These are phyloP conservation scores for Lepidium campestre DNA, from an alignment of 441 rosid genomes.

Conservation along the genomic window DNA sequence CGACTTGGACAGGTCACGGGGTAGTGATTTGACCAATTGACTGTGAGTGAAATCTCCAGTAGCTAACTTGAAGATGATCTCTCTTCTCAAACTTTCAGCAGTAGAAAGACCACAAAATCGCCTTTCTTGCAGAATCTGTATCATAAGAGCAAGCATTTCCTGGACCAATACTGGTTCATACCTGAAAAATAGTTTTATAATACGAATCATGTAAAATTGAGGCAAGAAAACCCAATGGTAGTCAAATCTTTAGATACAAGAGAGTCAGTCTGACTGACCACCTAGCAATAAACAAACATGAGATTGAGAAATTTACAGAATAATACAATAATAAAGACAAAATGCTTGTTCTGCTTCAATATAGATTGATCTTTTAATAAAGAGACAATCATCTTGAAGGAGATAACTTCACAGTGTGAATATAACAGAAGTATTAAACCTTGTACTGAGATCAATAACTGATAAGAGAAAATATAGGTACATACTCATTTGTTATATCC, in stretches of 20 bases:
- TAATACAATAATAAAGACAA: not conserved
- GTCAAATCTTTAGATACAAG: not conserved
- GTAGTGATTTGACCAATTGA: constrained; percentile 83
- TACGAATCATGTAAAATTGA: constrained; percentile 20
- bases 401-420: constrained; percentile 7
- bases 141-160: constrained; percentile 85
- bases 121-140: constrained; percentile 94
- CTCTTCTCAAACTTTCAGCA: constrained; percentile 84
- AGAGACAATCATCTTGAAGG: not conserved
- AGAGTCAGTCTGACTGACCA: constrained; percentile 5
- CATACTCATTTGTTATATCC: constrained; percentile 64
- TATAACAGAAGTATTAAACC: constrained; percentile 11
- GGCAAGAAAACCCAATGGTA: not conserved
- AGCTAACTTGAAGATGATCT: constrained; percentile 77
- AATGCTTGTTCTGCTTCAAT: not conserved
- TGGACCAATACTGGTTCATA: constrained; percentile 76
- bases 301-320: not conserved
- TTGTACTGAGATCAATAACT: not conserved
- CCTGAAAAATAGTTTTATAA: constrained; percentile 39
- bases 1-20: constrained; percentile 80
- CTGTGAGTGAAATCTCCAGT: constrained; percentile 93
- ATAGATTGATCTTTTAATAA: not conserved
- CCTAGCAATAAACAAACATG: not conserved
- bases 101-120: constrained; percentile 74
- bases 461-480: constrained; percentile 13